A percentile compares a stretch with the other conserved stretches of the same genome.
Conservation (phyloP, 441 rosid genomes). For the Eutrema salsugineum region DNA sequence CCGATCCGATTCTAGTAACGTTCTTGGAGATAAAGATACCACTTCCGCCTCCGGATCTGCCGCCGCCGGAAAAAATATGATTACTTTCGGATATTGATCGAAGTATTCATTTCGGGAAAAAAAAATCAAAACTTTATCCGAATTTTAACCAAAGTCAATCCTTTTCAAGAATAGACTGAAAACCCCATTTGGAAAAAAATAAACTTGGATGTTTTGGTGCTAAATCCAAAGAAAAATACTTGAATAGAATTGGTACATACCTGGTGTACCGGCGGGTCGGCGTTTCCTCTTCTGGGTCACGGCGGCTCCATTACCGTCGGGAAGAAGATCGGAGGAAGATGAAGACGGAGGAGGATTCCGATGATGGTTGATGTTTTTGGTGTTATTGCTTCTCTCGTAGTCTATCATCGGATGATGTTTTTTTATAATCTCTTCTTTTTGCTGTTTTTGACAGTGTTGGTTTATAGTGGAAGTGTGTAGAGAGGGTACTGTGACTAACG, state of each 20-base stretch:
- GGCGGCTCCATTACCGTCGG: slow-evolving; percentile 43
- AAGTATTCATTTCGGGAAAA: not conserved
- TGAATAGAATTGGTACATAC: slow-evolving; percentile 28
- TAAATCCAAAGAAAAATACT: not conserved
- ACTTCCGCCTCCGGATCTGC: slow-evolving; percentile 98
- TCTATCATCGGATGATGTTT: slow-evolving; percentile 31
- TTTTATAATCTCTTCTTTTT: slow-evolving; percentile 5
- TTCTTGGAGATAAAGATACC: slow-evolving; percentile 85
- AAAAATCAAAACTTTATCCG: not conserved
- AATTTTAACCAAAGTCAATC: not conserved
- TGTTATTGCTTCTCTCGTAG: slow-evolving; percentile 30
- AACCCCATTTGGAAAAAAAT: too few relatives aligned
- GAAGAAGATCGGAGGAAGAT: slow-evolving; percentile 59
- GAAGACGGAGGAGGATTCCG: slow-evolving; percentile 42
- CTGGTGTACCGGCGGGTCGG: slow-evolving; percentile 95
- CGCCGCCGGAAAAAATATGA: not conserved
- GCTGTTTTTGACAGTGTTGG: slow-evolving; percentile 5
- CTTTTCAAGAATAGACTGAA: not conserved
- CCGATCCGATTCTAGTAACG: slow-evolving; percentile 85
- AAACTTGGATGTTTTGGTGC: not conserved
- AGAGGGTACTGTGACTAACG: slow-evolving; percentile 20
- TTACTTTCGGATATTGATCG: not conserved
- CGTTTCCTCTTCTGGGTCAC: slow-evolving; percentile 52
- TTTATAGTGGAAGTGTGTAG: slow-evolving; percentile 15
- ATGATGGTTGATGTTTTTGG: slow-evolving; percentile 27